Evolutionary conservation across 2,329 filamentous ascomycete species (phyloP).

Genomic region (Alternaria hordeiaustralica): DNA sequence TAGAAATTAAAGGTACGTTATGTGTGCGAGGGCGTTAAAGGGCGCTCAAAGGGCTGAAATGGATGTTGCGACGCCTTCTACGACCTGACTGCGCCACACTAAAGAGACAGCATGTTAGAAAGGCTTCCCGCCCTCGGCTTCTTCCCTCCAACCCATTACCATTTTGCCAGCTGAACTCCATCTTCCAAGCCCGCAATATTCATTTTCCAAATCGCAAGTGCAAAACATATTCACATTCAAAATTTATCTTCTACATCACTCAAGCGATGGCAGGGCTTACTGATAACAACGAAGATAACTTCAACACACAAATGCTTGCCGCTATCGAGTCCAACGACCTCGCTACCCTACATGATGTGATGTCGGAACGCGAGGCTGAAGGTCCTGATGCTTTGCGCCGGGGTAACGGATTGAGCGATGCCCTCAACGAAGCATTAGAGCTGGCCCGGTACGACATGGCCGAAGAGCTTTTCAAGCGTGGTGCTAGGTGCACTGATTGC

Average conservation of each 20-base stretch:
- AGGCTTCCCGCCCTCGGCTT: not conserved
- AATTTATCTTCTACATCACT: not conserved
- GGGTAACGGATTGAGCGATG: not conserved
- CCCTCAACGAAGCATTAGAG: not conserved
- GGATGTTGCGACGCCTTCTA: not conserved
- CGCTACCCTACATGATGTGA: not conserved
- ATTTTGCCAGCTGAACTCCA: not conserved
- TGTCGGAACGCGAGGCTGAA: not conserved
- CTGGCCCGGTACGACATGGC: not conserved
- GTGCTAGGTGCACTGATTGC: not conserved
- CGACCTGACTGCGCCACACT: not conserved
- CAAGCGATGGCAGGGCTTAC: not conserved
- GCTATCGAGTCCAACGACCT: not conserved
- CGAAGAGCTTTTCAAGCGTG: not conserved
- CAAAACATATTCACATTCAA: not conserved
- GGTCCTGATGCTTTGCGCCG: not conserved
- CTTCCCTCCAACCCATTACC: not conserved
- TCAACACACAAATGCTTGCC: not conserved
- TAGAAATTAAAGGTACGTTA: not conserved
- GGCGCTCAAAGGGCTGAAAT: not conserved
- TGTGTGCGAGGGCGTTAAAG: not conserved
- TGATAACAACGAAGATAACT: not conserved
- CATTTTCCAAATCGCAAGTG: not conserved
- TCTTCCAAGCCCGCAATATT: not conserved
- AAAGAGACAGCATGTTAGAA: not conserved